Percentiles rank a stretch among this genome's conserved stretches.
Conservation (phyloP, 73 alveolate species). For the Halteria grandinella region DNA sequence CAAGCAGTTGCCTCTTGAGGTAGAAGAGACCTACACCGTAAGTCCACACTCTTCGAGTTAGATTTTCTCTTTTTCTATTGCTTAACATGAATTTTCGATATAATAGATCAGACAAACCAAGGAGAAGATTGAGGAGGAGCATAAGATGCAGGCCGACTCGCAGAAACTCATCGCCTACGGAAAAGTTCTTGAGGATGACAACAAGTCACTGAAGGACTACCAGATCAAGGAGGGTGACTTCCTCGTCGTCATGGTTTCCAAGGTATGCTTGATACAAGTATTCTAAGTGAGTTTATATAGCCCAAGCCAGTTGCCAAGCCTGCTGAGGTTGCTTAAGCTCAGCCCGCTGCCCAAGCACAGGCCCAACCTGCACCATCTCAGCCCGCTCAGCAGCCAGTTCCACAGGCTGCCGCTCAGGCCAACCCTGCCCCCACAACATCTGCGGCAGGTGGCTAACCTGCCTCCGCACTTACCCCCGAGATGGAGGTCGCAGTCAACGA, state of each 20-base stretch:
- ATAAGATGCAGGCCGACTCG: slow-evolving; percentile 54
- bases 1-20: slow-evolving; percentile 61
- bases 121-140: slow-evolving; percentile 65
- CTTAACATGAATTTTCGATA: not conserved
- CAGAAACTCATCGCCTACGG: slow-evolving; percentile 74
- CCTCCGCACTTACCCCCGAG: slow-evolving; percentile 47
- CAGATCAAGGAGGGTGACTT: slow-evolving; percentile 68
- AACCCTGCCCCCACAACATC: slow-evolving; percentile 26
- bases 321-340: slow-evolving; percentile 46
- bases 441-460: slow-evolving; percentile 32
- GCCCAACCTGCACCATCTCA: not conserved
- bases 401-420: slow-evolving; percentile 18
- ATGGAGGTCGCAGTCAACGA: slow-evolving; percentile 56
- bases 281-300: not conserved
- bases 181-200: slow-evolving; percentile 69
- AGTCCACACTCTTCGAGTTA: not conserved
- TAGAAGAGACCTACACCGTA: slow-evolving; percentile 36
- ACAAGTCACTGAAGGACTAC: slow-evolving; percentile 60
- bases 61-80: too few species aligned
- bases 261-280: slow-evolving; percentile 19
- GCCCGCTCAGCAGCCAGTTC: slow-evolving; percentile 32
- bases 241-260: slow-evolving; percentile 70
- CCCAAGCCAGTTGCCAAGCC: slow-evolving; percentile 67
- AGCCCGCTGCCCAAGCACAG: not conserved
- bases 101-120: slow-evolving; percentile 51